phyloP scores from a whole-genome alignment of 2,329 filamentous ascomycete genomes.

The Elsinoe arachidis region DNA sequence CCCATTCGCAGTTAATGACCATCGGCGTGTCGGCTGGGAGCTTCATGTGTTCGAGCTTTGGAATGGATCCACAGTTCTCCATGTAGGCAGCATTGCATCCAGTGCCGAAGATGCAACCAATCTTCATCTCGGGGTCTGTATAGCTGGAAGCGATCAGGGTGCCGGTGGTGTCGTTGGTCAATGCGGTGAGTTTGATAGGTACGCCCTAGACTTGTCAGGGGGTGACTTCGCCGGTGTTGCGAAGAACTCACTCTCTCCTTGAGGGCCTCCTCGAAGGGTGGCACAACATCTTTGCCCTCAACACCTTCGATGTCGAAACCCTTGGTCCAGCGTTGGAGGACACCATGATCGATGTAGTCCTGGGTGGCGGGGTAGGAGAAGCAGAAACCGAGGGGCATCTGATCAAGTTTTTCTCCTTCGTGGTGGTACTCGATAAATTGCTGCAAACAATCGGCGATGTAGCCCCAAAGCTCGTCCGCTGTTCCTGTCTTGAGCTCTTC shows the following conservation, averaged over 20 bases:
- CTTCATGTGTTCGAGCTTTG: slow-evolving; percentile 87
- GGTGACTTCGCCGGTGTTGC: slow-evolving; percentile 5
- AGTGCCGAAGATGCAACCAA: slow-evolving; percentile 97
- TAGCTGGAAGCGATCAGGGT: slow-evolving; percentile 95
- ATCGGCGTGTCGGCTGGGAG: slow-evolving; percentile 74
- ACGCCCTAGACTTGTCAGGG: slow-evolving; percentile 50
- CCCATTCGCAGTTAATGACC: slow-evolving; percentile 97
- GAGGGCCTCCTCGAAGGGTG: slow-evolving; percentile 74
- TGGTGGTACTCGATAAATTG: slow-evolving; percentile 87
- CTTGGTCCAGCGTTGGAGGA: slow-evolving; percentile 94
- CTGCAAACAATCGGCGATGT: slow-evolving; percentile 84
- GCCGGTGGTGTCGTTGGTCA: slow-evolving; percentile 97
- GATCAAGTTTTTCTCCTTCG: slow-evolving; percentile 53
- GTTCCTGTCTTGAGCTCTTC: slow-evolving; percentile 82
- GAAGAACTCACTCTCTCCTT: slow-evolving; percentile 48
- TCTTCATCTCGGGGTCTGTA: slow-evolving; percentile 86
- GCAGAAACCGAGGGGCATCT: slow-evolving; percentile 80
- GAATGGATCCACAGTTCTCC: slow-evolving; percentile 83
- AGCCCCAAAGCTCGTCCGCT: slow-evolving; percentile 84
- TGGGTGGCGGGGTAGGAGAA: slow-evolving; percentile 94
- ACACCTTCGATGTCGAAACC: slow-evolving; percentile 91
- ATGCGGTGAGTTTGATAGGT: slow-evolving; percentile 81
- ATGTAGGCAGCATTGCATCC: slow-evolving; percentile 98
- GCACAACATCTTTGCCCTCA: slow-evolving; percentile 82
- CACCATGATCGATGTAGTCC: slow-evolving; percentile 84